These are phyloP conservation scores for Lenwebbia sp. DNA, from an alignment of 345 rosid species.

Conservation along the genomic window DNA sequence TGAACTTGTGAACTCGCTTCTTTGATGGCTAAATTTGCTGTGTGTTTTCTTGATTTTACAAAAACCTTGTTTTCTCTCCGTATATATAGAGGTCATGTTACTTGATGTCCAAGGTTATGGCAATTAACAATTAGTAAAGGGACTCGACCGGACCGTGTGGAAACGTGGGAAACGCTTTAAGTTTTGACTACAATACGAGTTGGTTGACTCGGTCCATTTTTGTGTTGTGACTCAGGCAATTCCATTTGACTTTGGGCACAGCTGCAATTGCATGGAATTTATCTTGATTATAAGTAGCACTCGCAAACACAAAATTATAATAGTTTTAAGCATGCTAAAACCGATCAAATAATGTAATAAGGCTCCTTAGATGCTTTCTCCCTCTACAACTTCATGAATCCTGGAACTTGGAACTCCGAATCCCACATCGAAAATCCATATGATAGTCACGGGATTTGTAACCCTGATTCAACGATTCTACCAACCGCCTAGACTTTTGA, in stretches of 20 bases:
- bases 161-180: neutral
- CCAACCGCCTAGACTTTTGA: neutral
- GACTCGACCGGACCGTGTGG: neutral
- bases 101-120: neutral
- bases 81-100: neutral
- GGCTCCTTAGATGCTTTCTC: neutral
- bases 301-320: too few species aligned
- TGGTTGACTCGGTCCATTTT: neutral
- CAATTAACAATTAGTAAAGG: neutral
- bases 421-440: neutral
- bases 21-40: neutral
- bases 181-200: neutral
- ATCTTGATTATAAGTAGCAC: neutral
- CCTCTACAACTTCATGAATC: neutral
- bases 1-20: neutral
- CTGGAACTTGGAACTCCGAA: neutral
- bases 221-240: too few species aligned
- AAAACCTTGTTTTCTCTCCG: neutral
- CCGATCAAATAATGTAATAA: neutral
- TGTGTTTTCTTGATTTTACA: neutral
- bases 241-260: neutral
- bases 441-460: neutral
- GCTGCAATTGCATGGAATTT: neutral
- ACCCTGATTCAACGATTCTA: neutral
- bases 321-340: neutral